phyloP scores from a whole-genome alignment of 805 yeast genomes.

The Saccharomycopsis babjevae region DNA sequence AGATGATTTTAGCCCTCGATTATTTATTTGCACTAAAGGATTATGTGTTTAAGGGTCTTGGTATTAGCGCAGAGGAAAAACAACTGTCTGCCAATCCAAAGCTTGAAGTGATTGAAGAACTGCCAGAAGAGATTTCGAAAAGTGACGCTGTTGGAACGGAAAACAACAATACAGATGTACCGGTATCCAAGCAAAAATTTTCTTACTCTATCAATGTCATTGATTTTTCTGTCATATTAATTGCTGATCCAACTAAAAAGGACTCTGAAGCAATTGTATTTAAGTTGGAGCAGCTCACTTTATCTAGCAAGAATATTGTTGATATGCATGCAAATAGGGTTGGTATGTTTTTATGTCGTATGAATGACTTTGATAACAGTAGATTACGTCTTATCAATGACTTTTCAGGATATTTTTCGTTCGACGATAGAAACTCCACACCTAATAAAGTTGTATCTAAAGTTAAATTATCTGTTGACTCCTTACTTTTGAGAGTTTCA shows the following conservation, averaged over 20 bases:
- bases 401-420: conserved; percentile 65
- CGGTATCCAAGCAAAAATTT: conserved; percentile 20
- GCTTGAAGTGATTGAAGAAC: conserved; percentile 4
- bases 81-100: conserved; percentile 8
- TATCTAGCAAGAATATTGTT: conserved; percentile 57
- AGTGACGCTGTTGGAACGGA: background rate
- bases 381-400: conserved; percentile 77
- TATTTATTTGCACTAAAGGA: conserved; percentile 67
- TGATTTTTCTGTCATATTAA: conserved; percentile 64
- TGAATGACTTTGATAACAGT: conserved; percentile 55
- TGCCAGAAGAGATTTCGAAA: conserved; percentile 7
- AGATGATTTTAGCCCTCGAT: conserved; percentile 73
- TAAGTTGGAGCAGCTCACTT: conserved; percentile 67
- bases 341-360: conserved; percentile 76
- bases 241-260: conserved; percentile 64
- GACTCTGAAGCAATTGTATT: conserved; percentile 85
- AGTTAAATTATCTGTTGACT: conserved; percentile 59
- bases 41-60: conserved; percentile 45
- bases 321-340: conserved; percentile 65
- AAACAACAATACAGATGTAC: conserved; percentile 4
- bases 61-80: conserved; percentile 27
- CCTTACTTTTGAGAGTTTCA: conserved; percentile 70
- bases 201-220: conserved; percentile 60
- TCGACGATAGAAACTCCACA: conserved; percentile 63
- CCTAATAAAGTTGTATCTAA: conserved; percentile 47